phyloP scores from a whole-genome alignment of 169 alveolate genomes.

The Plasmodium vivax region DNA sequence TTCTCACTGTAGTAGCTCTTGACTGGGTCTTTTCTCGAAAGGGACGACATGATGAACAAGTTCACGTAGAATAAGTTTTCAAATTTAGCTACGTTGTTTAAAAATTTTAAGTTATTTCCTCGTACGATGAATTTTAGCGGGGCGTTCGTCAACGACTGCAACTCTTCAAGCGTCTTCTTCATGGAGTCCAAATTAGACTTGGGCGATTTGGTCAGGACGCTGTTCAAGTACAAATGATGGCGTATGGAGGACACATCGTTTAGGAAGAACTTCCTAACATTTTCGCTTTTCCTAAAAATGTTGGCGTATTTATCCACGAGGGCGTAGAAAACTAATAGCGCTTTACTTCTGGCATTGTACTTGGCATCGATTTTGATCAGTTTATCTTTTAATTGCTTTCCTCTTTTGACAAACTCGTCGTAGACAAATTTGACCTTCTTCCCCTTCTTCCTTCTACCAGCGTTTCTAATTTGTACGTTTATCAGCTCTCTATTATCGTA shows the following conservation, averaged over 20 bases:
- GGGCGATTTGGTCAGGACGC: neutral
- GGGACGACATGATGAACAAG: slow-evolving; percentile 29
- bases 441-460: neutral
- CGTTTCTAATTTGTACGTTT: neutral
- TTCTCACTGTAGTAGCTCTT: slow-evolving; percentile 64
- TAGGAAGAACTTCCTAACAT: neutral
- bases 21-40: slow-evolving; percentile 75
- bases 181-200: slow-evolving; percentile 34
- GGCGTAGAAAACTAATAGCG: slow-evolving; percentile 23
- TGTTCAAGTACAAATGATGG: slow-evolving; percentile 41
- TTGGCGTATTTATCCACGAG: slow-evolving; percentile 29
- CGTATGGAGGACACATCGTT: slow-evolving; percentile 25
- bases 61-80: slow-evolving; percentile 45
- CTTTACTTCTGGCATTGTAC: slow-evolving; percentile 33
- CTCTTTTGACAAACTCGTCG: slow-evolving; percentile 15
- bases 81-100: slow-evolving; percentile 33
- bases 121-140: slow-evolving; percentile 52
- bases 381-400: slow-evolving; percentile 13
- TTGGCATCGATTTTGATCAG: slow-evolving; percentile 9
- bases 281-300: slow-evolving; percentile 25
- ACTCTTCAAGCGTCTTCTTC: slow-evolving; percentile 17
- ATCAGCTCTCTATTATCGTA: slow-evolving; percentile 44
- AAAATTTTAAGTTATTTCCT: slow-evolving; percentile 33
- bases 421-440: slow-evolving; percentile 10
- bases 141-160: neutral